Evolutionary conservation across 371 early-diverging fungal genomes (phyloP).

Genomic region (Lichtheimia ornata): DNA sequence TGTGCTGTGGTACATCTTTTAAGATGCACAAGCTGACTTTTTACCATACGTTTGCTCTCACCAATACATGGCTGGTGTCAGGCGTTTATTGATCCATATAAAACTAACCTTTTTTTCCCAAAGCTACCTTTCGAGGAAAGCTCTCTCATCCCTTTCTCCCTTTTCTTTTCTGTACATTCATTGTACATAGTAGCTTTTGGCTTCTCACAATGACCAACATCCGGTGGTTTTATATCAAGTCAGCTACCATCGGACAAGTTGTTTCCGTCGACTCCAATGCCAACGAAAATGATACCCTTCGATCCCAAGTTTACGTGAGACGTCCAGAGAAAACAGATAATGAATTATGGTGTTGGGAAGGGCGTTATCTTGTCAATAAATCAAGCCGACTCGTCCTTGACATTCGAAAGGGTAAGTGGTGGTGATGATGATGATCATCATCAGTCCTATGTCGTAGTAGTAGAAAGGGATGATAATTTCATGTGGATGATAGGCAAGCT

Average conservation of each 20-base stretch:
- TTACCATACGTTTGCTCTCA: too few species aligned
- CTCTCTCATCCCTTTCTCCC: constrained; percentile 4
- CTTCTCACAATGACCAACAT: constrained; percentile 8
- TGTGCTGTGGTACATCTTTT: neutral
- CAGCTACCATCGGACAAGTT: constrained; percentile 34
- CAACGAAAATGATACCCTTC: constrained; percentile 13
- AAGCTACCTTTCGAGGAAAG: neutral
- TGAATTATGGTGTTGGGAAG: constrained; percentile 52
- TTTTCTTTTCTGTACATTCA: constrained; percentile 3
- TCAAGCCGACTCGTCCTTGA: constrained; percentile 43
- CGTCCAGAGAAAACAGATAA: constrained; percentile 28
- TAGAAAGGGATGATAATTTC: neutral
- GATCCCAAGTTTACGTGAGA: constrained; percentile 43
- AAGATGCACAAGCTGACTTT: constrained; percentile 1
- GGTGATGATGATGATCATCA: neutral
- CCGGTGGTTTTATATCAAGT: constrained; percentile 47
- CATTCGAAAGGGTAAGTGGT: constrained; percentile 56
- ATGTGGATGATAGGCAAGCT: constrained; percentile 31
- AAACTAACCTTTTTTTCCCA: too few species aligned
- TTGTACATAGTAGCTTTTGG: neutral
- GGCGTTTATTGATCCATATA: too few species aligned
- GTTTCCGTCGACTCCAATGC: constrained; percentile 24
- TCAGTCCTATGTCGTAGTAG: too few species aligned
- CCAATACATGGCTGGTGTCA: too few species aligned
- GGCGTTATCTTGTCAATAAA: constrained; percentile 40